Evolutionary conservation across 495 filamentous ascomycete genomes (phyloP), one percentile per base, ranked within the genome.

Genomic region (Filosporella fistucella): DNA sequence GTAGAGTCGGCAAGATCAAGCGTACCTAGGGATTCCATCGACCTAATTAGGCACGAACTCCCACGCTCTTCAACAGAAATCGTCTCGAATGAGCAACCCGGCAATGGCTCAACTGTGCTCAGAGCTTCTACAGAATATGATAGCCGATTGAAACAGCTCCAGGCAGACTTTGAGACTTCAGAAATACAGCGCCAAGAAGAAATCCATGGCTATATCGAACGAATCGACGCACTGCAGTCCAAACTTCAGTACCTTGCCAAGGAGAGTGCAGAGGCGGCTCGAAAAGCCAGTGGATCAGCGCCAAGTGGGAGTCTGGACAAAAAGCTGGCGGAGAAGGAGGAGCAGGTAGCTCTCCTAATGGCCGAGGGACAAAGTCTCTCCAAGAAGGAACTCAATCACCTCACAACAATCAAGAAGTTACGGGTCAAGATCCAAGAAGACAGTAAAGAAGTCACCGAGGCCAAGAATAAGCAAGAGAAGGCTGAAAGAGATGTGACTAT

Each of bases 341-440:
- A 91, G 54, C 85, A 88, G 54, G 93, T 96, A 47, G 86, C 89
- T 4, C 71, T 90, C 33, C 68, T 98, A 12, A 84, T 98, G 65
- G 84, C 94, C 57, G 93, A 98, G 66, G 93, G 94, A 0, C 88
- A 95, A 59, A 90, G 87, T 50, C 74, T 97, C 10, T 86, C 85
- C 3, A 87, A 84, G 56, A 84, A 80, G 13, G 93, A 97, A 55
- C 75, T 96, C 57, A 85, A 86, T 55, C 82, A 93, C 51, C 73
- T 89, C 32, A 82, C 79, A 12, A 82, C 82, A 2, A 83, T 97
- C 52, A 96, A 91, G 68, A 91, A 88, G 60, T 64, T 97, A 38
- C 78, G 90, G 11, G 57, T 63, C 1, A 82, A 85, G 55, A 56
- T 72, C 21, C 63, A 61, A 35, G 76, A 86, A 36, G 71, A 74